Evolutionary conservation across 805 yeast genomes (phyloP), one percentile per base, ranked within the genome.

Genomic region (Metschnikowia continentalis): DNA sequence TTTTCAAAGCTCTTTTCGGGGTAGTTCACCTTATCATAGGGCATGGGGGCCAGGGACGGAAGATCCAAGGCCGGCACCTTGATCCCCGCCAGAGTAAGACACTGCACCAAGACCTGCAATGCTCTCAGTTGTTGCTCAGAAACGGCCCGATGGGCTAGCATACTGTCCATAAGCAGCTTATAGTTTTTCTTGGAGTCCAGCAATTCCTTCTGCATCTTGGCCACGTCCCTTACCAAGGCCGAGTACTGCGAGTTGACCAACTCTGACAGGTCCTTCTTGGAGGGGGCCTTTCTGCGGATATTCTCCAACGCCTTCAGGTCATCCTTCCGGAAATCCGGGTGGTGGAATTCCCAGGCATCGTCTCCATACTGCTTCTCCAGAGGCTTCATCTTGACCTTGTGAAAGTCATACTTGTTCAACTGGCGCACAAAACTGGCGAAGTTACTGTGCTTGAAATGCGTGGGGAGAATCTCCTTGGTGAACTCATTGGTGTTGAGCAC

Each of bases 371-470:
- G 64, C 59, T 78, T 79, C 54, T 81, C 87, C 58, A 83, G 90
- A 51, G 76, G 80, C 38, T 87, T 74, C 42, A 82, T 76, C 64
- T 92, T 88, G 42, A 94, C 96, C 71, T 94, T 94, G 75, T 94
- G 99, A 74, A 94, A 94, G 69, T 92, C 99, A 65, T 94, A 94
- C 69, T 94, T 94, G 76, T 94, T 94, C 61, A 94, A 76, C 66
- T 94, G 99, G 42, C 99, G 80, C 19, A 92, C 98, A 72, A 92
- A 92, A 59, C 91, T 82, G 35, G 98, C 92, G 71, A 92, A 94
- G 71, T 94, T 94, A 51, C 90, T 82, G 69, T 94, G 99, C 62
- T 91, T 92, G 75, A 94, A 94, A 69, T 92, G 96, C 47, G 84
- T 81, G 14, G 98, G 98, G 46, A 94, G 77, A 13, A 94, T 87